These are phyloP conservation scores for Oenanthe sinensis DNA, from an alignment of 129 eudicot species.

Conservation along the genomic window DNA sequence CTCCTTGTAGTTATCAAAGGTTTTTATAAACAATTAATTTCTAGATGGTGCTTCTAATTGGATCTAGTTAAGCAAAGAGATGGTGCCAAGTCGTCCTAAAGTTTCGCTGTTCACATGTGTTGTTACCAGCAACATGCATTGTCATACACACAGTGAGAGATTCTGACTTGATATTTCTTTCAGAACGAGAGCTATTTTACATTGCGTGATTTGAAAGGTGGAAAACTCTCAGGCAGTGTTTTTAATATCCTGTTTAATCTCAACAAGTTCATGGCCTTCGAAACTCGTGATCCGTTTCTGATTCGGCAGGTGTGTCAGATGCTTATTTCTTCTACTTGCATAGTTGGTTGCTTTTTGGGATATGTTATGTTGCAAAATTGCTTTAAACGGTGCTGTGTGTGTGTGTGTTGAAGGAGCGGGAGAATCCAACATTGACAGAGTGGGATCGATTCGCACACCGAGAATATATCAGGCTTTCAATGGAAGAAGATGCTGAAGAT, in stretches of 20 bases:
- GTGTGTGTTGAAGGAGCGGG: conserved; percentile 64
- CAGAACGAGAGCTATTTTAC: conserved; percentile 76
- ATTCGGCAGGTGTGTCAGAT: conserved; percentile 72
- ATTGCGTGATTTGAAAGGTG: conserved; percentile 72
- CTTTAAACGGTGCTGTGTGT: not conserved
- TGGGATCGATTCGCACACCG: conserved; percentile 99
- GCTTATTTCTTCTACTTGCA: not conserved
- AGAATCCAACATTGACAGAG: conserved; percentile 92
- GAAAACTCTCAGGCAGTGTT: conserved; percentile 80
- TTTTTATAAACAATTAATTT: not conserved
- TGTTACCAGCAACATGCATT: not conserved
- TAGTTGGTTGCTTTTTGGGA: not conserved
- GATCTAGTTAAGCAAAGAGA: not conserved
- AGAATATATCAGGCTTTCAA: conserved; percentile 76
- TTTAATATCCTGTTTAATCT: conserved; percentile 95
- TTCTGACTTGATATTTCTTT: conserved; percentile 11
- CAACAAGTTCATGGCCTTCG: conserved; percentile 95
- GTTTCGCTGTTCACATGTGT: not conserved
- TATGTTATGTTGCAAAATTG: not conserved
- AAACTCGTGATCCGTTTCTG: conserved; percentile 94
- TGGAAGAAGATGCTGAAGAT: conserved; percentile 84
- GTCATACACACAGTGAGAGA: not conserved
- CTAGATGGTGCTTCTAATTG: not conserved
- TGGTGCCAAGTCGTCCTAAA: not conserved
- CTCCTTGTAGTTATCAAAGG: not conserved